Evolutionary conservation across 2,329 filamentous ascomycete species (phyloP), one percentile per base, ranked within the genome.

Genomic region (Colletotrichum sp.): DNA sequence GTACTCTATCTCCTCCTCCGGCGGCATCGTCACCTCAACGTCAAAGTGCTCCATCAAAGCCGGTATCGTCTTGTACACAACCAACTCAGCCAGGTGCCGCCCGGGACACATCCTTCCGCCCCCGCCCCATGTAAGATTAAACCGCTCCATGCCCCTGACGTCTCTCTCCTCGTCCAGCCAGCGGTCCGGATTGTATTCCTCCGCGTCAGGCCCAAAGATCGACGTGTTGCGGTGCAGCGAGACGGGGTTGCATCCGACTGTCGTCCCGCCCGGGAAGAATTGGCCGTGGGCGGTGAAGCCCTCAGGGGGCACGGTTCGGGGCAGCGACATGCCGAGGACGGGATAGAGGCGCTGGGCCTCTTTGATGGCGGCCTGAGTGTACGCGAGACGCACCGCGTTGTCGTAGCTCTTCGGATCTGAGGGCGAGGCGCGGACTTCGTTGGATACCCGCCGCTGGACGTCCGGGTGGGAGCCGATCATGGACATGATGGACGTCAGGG

Each of bases 341-440:
- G 89, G 89, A 49, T 88, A 81, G 0, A 91, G 81, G 0, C 89
- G 85, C 76, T 90, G 89, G 0, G 88, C 85, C 78, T 91, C 89
- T 60, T 87, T 89, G 77, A 90, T 87, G 52, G 86, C 84, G 2
- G 89, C 89, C 26, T 86, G 84, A 0, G 85, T 87, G 69, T 85
- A 85, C 1, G 76, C 79, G 1, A 88, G 73, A 2, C 78, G 74
- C 12, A 70, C 36, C 2, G 78, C 76, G 5, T 79, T 68, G 57
- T 81, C 81, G 63, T 83, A 85, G 0, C 78, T 75, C 5, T 77
- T 73, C 0, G 81, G 44, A 1, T 75, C 76, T 4, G 39, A 34
- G 0, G 64, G 15, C 1, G 34, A 28, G 0, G 55, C 16, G 7
- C 81, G 81, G 3, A 88, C 75, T 18, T 84, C 82, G 1, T 79